phyloP scores from a whole-genome alignment of 352 stramenopile species.

The Pythium apleroticum region DNA sequence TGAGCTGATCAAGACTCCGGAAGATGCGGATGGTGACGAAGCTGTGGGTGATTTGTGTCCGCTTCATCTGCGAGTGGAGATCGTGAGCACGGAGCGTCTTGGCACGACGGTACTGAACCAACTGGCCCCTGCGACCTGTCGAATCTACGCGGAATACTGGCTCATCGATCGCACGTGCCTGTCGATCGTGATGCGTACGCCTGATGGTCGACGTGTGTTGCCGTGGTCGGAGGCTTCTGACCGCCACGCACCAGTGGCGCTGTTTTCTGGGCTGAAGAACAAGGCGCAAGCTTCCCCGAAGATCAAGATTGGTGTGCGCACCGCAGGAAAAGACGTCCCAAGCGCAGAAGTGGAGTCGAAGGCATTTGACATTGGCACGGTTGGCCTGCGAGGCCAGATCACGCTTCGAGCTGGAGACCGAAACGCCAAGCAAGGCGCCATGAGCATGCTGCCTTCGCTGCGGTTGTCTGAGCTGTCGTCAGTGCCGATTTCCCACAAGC shows the following conservation, averaged over 20 bases:
- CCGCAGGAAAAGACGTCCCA: conserved; percentile 17
- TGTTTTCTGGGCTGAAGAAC: conserved; percentile 70
- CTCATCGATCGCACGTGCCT: conserved; percentile 79
- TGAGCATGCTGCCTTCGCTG: conserved; percentile 38
- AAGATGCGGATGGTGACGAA: conserved; percentile 1
- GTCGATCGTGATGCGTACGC: conserved; percentile 67
- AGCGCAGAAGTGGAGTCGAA: conserved; percentile 65
- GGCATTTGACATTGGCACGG: conserved; percentile 74
- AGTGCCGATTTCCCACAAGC: conserved; percentile 45
- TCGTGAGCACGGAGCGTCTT: conserved; percentile 23
- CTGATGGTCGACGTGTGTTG: conserved; percentile 51
- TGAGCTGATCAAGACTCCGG: conserved; percentile 42
- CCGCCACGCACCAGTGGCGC: conserved; percentile 56
- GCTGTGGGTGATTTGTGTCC: not conserved
- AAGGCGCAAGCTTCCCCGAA: conserved; percentile 41
- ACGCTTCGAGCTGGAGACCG: conserved; percentile 50
- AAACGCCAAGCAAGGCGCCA: conserved; percentile 27
- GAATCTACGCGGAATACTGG: conserved; percentile 85
- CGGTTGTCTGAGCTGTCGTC: conserved; percentile 36
- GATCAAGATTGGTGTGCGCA: conserved; percentile 71
- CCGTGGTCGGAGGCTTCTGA: conserved; percentile 20
- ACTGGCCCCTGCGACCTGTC: conserved; percentile 58
- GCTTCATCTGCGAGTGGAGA: conserved; percentile 25
- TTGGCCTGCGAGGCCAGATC: conserved; percentile 75
- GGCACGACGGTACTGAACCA: conserved; percentile 18